These are phyloP conservation scores for Suhomyces panamericanus DNA, from an alignment of 1,139 yeast genomes.

Conservation along the genomic window DNA sequence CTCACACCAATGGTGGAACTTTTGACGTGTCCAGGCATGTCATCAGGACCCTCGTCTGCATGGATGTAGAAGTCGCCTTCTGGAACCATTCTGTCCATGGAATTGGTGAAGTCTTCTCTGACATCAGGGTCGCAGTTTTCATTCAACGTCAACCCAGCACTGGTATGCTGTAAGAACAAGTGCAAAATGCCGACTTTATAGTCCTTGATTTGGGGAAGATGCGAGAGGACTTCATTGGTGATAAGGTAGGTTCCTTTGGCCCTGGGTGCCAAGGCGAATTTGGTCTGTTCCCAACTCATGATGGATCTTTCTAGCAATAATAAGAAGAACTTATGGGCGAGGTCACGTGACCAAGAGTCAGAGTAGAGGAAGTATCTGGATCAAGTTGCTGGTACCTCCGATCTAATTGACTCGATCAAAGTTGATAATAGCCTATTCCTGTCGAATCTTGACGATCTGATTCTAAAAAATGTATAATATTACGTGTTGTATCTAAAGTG, in stretches of 20 bases:
- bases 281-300: conserved; percentile 54
- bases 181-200: conserved; percentile 66
- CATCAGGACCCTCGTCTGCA: conserved; percentile 77
- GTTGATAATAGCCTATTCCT: too few relatives aligned
- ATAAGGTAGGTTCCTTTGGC: conserved; percentile 69
- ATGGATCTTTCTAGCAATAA: not conserved
- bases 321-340: too few relatives aligned
- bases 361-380: too few relatives aligned
- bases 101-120: conserved; percentile 62
- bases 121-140: conserved; percentile 84
- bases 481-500: too few relatives aligned
- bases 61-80: conserved; percentile 66
- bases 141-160: conserved; percentile 73
- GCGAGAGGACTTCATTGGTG: conserved; percentile 59
- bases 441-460: too few relatives aligned
- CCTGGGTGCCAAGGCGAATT: conserved; percentile 57
- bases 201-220: conserved; percentile 59
- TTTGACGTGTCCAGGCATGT: conserved; percentile 81
- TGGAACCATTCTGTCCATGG: conserved; percentile 67
- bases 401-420: too few relatives aligned
- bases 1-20: conserved; percentile 66
- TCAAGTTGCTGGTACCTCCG: too few relatives aligned
- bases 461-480: too few relatives aligned
- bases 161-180: conserved; percentile 73
- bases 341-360: too few relatives aligned